Evolutionary conservation across 257 asterid species (phyloP).

Genomic region (Hygrophila difformis): DNA sequence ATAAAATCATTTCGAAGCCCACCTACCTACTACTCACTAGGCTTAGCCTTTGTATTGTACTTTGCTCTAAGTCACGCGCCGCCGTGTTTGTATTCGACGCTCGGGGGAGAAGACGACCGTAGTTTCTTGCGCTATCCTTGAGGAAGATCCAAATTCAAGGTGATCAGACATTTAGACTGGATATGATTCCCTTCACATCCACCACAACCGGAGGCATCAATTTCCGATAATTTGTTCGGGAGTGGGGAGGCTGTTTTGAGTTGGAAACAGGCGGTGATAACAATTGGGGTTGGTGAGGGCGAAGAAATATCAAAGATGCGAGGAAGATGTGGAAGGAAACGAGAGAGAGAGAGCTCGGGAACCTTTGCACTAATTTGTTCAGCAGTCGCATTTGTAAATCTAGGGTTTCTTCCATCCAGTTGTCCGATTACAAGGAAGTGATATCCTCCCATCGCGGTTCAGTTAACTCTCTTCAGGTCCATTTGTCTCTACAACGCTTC

Average conservation of each 20-base stretch:
- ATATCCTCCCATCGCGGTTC: slow-evolving; percentile 89
- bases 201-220: neutral
- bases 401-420: slow-evolving; percentile 40
- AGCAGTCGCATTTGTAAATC: slow-evolving; percentile 46
- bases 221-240: slow-evolving; percentile 9
- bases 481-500: neutral
- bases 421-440: slow-evolving; percentile 87
- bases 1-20: too few species aligned
- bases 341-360: slow-evolving; percentile 86
- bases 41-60: too few species aligned
- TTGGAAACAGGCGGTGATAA: slow-evolving; percentile 19
- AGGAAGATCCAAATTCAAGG: neutral
- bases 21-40: too few species aligned
- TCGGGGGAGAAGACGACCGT: too few species aligned
- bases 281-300: slow-evolving; percentile 17
- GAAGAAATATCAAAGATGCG: slow-evolving; percentile 55
- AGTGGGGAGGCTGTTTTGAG: slow-evolving; percentile 10
- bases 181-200: too few species aligned
- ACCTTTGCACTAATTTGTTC: slow-evolving; percentile 77
- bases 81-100: too few species aligned
- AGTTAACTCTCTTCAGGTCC: slow-evolving; percentile 86
- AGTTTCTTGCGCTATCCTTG: too few species aligned
- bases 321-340: slow-evolving; percentile 99
- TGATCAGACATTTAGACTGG: neutral
- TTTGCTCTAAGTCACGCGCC: too few species aligned